These are phyloP conservation scores for Dalbergia cultrata DNA, from an alignment of 306 rosid species.

Conservation along the genomic window DNA sequence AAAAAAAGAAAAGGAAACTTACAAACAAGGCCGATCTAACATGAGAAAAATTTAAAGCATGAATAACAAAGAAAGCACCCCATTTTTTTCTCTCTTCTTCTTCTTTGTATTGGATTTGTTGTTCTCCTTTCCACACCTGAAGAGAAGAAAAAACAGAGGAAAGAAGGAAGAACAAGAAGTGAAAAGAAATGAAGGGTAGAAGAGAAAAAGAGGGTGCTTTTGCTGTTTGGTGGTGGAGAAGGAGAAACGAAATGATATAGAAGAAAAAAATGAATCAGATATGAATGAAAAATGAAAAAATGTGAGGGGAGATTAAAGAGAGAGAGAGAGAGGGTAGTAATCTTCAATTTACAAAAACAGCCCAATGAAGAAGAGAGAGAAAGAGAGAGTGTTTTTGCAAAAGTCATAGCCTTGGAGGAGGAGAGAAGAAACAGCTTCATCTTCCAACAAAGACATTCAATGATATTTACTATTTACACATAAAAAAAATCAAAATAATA, in stretches of 20 bases:
- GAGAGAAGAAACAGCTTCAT: constrained; percentile 53
- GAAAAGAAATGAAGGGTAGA: background rate
- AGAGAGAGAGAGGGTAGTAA: constrained; percentile 56
- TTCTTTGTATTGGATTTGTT: background rate
- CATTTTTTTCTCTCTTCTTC: background rate
- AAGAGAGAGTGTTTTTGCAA: constrained; percentile 53
- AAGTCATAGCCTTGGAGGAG: constrained; percentile 50
- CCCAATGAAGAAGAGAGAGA: constrained; percentile 56
- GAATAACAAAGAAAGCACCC: constrained; percentile 43
- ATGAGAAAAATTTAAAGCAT: constrained; percentile 35
- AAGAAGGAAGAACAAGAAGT: constrained; percentile 41
- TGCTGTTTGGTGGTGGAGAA: background rate
- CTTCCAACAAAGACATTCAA: constrained; percentile 46
- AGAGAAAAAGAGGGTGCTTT: background rate
- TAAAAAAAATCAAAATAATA: background rate
- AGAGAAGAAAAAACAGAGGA: constrained; percentile 7
- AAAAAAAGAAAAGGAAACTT: constrained; percentile 41
- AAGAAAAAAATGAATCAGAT: background rate
- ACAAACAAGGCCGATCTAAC: constrained; percentile 58
- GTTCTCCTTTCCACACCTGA: constrained; percentile 33
- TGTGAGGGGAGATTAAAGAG: constrained; percentile 55
- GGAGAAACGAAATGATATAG: background rate
- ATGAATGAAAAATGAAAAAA: constrained; percentile 29
- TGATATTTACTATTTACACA: constrained; percentile 29
- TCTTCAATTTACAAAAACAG: constrained; percentile 66